Evolutionary conservation across 225 moss, liverwort and hornwort genomes (phyloP), one percentile per base, ranked within the genome.

Genomic region (Antitrichia curtipendula): DNA sequence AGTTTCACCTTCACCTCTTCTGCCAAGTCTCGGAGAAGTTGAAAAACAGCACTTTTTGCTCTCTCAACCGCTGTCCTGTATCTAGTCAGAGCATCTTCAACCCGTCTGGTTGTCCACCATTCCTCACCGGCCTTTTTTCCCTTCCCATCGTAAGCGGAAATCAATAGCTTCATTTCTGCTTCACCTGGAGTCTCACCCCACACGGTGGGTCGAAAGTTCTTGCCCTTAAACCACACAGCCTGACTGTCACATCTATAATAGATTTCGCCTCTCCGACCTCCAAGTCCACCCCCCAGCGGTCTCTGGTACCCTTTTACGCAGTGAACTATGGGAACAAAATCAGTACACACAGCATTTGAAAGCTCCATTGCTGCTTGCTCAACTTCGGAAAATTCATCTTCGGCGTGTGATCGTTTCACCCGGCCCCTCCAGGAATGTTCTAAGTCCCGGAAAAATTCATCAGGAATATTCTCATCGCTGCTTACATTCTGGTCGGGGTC

Each of bases 91-190:
- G 97, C 96, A 43, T 88, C 86, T 75, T 97, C 95, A 24, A 99
- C 95, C 12, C 90, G 86, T 16, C 72, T 88, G 25, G 96, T 96
- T 21, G 95, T 96, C 89, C 94, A 96, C 97, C 95, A 97, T 53
- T 99, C 96, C 68, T 99, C 97, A 27, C 99, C 97, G 15, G 89
- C 92, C 79, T 92, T 97, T 86, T 94, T 96, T 36, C 95, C 97
- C 87, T 99, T 99, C 20, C 90, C 85, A 91, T 99, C 97, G 63
- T 89, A 81, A 25, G 99, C 99, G 69, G 95, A 85, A 76, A 93
- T 86, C 86, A 99, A 83, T 9, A 82, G 86, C 86, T 93, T 95
- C 90, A 97, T 97, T 86, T 99, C 97, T 52, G 91, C 95, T 85
- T 99, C 99, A 25, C 99, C 99, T 31, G 96, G 96, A 9, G 93